Evolutionary conservation across 768 basidiomycete genomes (phyloP).

Genomic region (Amanita molliuscula): DNA sequence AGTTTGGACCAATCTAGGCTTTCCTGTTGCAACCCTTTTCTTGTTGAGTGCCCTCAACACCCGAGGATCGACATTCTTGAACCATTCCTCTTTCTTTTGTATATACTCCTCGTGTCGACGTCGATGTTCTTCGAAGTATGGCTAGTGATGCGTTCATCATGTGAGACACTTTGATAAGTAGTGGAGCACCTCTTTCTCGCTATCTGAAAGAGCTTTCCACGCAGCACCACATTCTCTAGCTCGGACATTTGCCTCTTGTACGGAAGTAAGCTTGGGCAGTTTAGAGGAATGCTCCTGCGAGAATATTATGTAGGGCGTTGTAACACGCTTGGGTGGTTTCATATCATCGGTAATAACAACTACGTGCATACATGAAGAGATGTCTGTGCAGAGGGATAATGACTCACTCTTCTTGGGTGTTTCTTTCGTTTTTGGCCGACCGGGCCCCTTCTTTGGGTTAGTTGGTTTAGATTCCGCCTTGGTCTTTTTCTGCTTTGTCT

Average conservation of each 20-base stretch:
- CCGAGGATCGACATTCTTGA: slow-evolving; percentile 9
- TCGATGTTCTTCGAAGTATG: slow-evolving; percentile 14
- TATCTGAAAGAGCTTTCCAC: slow-evolving; percentile 22
- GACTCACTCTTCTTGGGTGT: not conserved
- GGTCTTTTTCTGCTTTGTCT: not conserved
- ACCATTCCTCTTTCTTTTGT: slow-evolving; percentile 9
- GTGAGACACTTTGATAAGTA: not conserved
- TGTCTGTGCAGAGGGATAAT: not conserved
- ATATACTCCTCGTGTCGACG: not conserved
- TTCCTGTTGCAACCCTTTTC: slow-evolving; percentile 5
- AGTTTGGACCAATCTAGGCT: not conserved
- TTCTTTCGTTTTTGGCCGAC: not conserved
- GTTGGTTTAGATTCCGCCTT: not conserved
- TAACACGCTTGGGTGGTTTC: not conserved
- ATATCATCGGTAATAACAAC: slow-evolving; percentile 1
- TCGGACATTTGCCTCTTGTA: not conserved
- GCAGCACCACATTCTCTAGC: not conserved
- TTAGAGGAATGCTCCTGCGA: not conserved
- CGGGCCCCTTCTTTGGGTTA: not conserved
- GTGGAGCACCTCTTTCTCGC: slow-evolving; percentile 24
- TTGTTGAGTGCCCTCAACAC: slow-evolving; percentile 11
- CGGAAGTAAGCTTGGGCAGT: not conserved
- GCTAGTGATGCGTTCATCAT: not conserved
- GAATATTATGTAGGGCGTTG: slow-evolving; percentile 1
- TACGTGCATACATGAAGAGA: not conserved